A percentile compares a stretch with the other conserved stretches of the same genome.
Conservation (phyloP, 441 rosid species). For the Erodium trifolium region DNA sequence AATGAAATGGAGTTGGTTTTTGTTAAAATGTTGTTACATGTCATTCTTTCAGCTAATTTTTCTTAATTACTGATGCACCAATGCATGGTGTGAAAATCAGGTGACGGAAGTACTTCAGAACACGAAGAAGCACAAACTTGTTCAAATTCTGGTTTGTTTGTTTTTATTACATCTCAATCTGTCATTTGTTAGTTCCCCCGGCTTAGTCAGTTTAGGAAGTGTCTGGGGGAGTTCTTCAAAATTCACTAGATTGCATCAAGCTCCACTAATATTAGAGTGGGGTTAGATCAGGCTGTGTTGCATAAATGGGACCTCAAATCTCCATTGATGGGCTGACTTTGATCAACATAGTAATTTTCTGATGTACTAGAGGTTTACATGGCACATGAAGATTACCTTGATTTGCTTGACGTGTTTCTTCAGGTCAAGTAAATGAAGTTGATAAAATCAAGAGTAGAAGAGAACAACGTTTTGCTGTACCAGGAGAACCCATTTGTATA, state of each 20-base stretch:
- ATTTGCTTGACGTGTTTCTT: constrained; percentile 4
- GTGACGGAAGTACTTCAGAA: constrained; percentile 40
- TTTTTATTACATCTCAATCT: background rate
- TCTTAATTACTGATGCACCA: background rate
- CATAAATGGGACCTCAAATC: background rate
- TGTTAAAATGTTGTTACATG: background rate
- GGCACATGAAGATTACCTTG: constrained; percentile 4
- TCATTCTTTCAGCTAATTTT: background rate
- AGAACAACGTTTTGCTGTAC: constrained; percentile 45
- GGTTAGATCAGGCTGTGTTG: background rate
- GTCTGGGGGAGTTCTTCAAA: background rate
- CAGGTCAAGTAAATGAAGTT: constrained; percentile 27
- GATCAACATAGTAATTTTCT: too few relatives aligned
- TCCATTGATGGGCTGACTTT: too few relatives aligned
- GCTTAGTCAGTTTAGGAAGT: background rate
- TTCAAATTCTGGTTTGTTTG: constrained; percentile 34
- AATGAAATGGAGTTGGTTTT: background rate
- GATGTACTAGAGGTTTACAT: too few relatives aligned
- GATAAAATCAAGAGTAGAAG: constrained; percentile 31
- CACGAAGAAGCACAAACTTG: constrained; percentile 27
- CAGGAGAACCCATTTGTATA: constrained; percentile 58
- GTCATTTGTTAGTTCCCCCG: background rate
- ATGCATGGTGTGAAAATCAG: constrained; percentile 25
- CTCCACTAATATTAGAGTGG: background rate
- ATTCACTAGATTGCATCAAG: background rate